Evolutionary conservation across 1,284 basidiomycete species (phyloP).

Genomic region (Sporisorium sorghi): DNA sequence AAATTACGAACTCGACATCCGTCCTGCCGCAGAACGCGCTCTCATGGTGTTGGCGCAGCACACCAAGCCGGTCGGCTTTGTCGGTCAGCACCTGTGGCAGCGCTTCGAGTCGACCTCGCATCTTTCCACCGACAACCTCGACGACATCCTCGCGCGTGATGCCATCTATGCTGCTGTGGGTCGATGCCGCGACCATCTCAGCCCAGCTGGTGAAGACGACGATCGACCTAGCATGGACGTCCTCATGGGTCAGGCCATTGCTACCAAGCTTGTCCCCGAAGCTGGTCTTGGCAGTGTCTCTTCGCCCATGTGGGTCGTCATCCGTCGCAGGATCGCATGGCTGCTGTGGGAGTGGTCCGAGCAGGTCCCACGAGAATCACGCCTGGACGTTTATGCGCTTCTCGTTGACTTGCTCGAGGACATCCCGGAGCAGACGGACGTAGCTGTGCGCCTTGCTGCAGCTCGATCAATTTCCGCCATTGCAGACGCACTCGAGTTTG

Average conservation of each 20-base stretch:
- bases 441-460: constrained; percentile 63
- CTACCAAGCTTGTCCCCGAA: constrained; percentile 56
- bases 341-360: constrained; percentile 67
- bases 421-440: constrained; percentile 55
- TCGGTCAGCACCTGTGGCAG: constrained; percentile 60
- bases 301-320: constrained; percentile 58
- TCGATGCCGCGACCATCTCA: constrained; percentile 56
- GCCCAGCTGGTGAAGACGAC: constrained; percentile 41
- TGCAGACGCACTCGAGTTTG: constrained; percentile 65
- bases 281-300: constrained; percentile 40
- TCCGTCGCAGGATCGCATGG: constrained; percentile 60
- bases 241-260: constrained; percentile 54
- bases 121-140: constrained; percentile 38
- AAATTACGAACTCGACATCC: constrained; percentile 62
- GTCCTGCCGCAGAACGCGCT: constrained; percentile 64
- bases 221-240: constrained; percentile 36
- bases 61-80: constrained; percentile 45
- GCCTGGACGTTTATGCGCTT: constrained; percentile 53
- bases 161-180: constrained; percentile 65
- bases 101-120: constrained; percentile 47
- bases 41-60: constrained; percentile 57
- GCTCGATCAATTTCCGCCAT: constrained; percentile 60
- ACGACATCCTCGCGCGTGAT: constrained; percentile 58
- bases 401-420: constrained; percentile 59
- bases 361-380: constrained; percentile 46